These are phyloP conservation scores for Mrakia gelida DNA, from an alignment of 768 basidiomycete species.

Conservation along the genomic window DNA sequence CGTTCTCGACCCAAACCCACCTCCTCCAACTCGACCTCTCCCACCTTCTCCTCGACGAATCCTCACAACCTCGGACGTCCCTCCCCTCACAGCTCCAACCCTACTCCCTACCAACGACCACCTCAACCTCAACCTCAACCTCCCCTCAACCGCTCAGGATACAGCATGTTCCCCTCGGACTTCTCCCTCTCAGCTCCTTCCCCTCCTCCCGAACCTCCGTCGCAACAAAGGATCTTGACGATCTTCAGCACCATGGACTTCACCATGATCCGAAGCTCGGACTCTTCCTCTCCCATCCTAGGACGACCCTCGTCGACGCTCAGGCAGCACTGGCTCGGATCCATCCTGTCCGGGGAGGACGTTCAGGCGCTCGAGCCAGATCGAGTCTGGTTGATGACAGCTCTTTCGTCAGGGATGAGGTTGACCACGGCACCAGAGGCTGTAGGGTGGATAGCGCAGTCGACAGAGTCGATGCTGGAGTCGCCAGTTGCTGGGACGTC, in stretches of 20 bases:
- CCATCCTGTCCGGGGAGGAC: constrained; percentile 8
- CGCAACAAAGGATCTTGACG: constrained; percentile 8
- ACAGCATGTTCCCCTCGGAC: constrained; percentile 8
- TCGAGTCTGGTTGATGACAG: not conserved
- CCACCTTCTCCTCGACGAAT: not conserved
- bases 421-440: not conserved
- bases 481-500: constrained; percentile 15
- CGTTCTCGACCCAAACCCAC: not conserved
- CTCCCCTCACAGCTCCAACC: not conserved
- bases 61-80: not conserved
- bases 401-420: not conserved
- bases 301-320: constrained; percentile 12
- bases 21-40: not conserved
- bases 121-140: not conserved
- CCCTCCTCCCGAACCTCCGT: not conserved
- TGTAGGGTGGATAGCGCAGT: constrained; percentile 1
- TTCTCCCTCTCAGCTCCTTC: constrained; percentile 7
- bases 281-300: not conserved
- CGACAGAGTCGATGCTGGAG: constrained; percentile 15
- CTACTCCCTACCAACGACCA: not conserved
- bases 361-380: constrained; percentile 15
- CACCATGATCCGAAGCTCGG: constrained; percentile 16
- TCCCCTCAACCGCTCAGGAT: not conserved
- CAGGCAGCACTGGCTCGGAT: constrained; percentile 13
- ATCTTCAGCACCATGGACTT: constrained; percentile 21